Evolutionary conservation across 139 green algal genomes (phyloP).

Genomic region (Dunaliella primolecta): DNA sequence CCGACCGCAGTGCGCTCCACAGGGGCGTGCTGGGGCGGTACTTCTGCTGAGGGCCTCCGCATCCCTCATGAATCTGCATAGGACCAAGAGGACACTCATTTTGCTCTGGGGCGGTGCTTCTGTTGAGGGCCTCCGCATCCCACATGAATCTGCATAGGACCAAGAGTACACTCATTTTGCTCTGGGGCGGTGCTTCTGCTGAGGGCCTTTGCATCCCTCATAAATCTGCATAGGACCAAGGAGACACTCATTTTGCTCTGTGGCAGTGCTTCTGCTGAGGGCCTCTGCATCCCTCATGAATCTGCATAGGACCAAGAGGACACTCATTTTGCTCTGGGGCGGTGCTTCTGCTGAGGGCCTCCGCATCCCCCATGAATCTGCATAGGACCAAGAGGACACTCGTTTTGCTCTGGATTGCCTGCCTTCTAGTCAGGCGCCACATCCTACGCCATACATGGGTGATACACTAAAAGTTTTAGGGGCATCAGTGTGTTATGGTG

Average conservation of each 20-base stretch:
- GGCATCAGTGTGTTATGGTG: too few species aligned
- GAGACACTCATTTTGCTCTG: background rate
- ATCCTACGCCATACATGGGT: too few species aligned
- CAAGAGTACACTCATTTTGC: background rate
- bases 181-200: background rate
- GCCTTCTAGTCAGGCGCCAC: too few species aligned
- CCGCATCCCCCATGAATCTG: background rate
- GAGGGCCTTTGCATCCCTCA: background rate
- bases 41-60: background rate
- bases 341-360: background rate
- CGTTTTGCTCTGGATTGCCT: too few species aligned
- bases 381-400: too few species aligned
- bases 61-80: background rate
- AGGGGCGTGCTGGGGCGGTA: slow-evolving; percentile 1
- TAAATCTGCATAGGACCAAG: background rate
- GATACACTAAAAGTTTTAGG: too few species aligned
- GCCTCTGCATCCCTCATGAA: background rate
- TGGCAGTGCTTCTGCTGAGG: background rate
- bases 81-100: background rate
- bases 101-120: background rate
- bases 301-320: background rate
- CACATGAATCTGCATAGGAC: background rate
- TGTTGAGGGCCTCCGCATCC: background rate
- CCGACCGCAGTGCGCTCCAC: slow-evolving; percentile 15
- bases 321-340: background rate